Evolutionary conservation across 768 basidiomycete species (phyloP), one percentile per base, ranked within the genome.

Genomic region (Hypholoma sublateritium): DNA sequence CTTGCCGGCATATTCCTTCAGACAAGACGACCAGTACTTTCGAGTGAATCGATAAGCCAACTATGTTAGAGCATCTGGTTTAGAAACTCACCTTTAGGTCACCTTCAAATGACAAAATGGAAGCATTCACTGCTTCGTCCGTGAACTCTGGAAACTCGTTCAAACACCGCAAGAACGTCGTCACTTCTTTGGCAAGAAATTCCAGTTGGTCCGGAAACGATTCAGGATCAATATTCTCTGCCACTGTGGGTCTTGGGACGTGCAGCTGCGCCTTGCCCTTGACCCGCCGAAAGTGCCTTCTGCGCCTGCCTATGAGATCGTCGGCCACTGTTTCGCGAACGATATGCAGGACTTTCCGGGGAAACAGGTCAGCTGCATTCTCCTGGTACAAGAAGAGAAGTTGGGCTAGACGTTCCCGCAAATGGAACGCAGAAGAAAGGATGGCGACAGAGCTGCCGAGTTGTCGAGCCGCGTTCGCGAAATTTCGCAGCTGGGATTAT

Each of bases 61-160:
- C 11, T 19, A 12, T 9, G 14, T 7, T 34, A 36, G 42, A 24
- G 42, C 21, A 16, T 44, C 44, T 16, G 35, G 11, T 49, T 61
- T 53, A 19, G 37, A 12, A 48, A 60, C 74, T 46, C 60, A 86
- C 87, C 74, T 82, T 84, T 35, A 91, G 73, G 68, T 91, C 88
- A 0, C 83, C 82, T 66, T 88, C 84, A 49, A 91, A 87, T 11
- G 83, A 80, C 53, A 80, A 62, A 54, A 90, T 86, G 3, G 86
- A 86, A 1, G 82, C 74, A 64, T 89, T 89, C 55, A 82, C 83
- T 5, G 82, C 83, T 61, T 91, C 88, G 50, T 90, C 87, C 24
- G 80, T 84, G 62, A 89, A 88, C 66, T 90, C 89, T 0, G 88
- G 89, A 60, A 91, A 90, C 65, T 91, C 88, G 55, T 90, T 89